Base-by-base conservation (phyloP, 345 rosid species). In the Citrus trifoliata region DNA sequence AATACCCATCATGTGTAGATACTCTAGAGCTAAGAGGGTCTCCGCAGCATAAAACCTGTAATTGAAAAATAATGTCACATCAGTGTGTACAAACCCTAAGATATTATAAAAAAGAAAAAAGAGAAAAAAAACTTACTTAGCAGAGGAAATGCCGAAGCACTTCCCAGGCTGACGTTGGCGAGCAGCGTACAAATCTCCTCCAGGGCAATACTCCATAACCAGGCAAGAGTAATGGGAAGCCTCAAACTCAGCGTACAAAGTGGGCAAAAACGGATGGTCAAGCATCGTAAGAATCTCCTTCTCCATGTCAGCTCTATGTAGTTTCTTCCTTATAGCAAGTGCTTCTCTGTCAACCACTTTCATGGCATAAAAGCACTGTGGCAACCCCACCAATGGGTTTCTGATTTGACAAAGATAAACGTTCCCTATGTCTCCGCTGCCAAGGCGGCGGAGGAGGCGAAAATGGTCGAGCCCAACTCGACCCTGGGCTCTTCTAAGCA, bases 261-360 rank as follows among this genome's bases (percentile, higher is more conserved):
- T 95, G 13, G 99, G 99, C 25, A 92, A 75, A 80, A 95, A 95
- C 24, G 99, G 98, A 40, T 95, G 98, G 81, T 95, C 98, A 48
- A 95, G 91, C 92, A 93, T 88, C 51, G 90, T 88, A 42, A 93
- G 71, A 35, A 95, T 95, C 84, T 90, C 93, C 86, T 92, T 93
- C 91, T 95, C 99, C 91, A 88, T 88, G 42, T 93, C 97, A 4
- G 99, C 99, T 53, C 99, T 90, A 66, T 90, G 92, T 53, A 90
- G 71, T 86, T 95, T 95, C 35, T 92, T 91, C 86, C 95, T 87
- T n/a, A 88, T 73, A 8, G 92, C 97, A n/a, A 95, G 91, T 9
- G 98, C 97, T 60, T 92, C 99, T 71, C 87, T 90, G 70, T 93
- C 99, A 32, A 95, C 99, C 67, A 95, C 99, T 84, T 95, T 95